phyloP scores from a whole-genome alignment of 352 stramenopile species.

The Globisporangium parvum region DNA sequence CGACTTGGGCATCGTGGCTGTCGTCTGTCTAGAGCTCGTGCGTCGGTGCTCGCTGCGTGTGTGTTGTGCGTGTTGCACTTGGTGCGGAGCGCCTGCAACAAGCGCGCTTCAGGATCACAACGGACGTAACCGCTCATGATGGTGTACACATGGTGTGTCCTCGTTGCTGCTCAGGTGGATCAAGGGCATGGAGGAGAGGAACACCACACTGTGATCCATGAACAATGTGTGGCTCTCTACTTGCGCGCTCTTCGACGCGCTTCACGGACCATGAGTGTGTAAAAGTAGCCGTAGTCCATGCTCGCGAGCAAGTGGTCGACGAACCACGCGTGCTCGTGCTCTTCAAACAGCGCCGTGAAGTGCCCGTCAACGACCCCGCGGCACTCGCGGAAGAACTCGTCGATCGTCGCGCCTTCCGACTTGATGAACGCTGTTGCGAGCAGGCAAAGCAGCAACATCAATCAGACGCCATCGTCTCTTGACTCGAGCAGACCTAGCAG shows the following conservation, averaged over 20 bases:
- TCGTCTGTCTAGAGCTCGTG: too few species aligned
- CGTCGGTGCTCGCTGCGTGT: neutral
- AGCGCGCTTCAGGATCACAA: neutral
- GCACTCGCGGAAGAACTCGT: constrained; percentile 71
- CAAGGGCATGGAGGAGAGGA: neutral
- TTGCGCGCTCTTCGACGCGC: constrained; percentile 28
- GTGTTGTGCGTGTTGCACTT: neutral
- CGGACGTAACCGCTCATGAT: neutral
- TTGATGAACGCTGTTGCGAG: constrained; percentile 46
- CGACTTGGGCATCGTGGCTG: constrained; percentile 29
- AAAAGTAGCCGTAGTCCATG: constrained; percentile 80
- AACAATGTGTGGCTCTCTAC: constrained; percentile 14
- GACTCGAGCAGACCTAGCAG: neutral
- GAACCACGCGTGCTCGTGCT: constrained; percentile 65
- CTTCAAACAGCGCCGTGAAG: constrained; percentile 55
- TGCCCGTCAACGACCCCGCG: constrained; percentile 56
- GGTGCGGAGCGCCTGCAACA: neutral
- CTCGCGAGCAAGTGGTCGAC: constrained; percentile 70
- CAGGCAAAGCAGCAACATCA: neutral
- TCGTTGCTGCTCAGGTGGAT: neutral
- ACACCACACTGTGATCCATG: too few species aligned
- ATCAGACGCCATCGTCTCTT: neutral
- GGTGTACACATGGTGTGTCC: neutral
- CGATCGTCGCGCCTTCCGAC: constrained; percentile 47
- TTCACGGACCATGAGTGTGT: constrained; percentile 73